Base-by-base conservation (phyloP, 2,329 filamentous ascomycete species). In the Myriangium duriaei region DNA sequence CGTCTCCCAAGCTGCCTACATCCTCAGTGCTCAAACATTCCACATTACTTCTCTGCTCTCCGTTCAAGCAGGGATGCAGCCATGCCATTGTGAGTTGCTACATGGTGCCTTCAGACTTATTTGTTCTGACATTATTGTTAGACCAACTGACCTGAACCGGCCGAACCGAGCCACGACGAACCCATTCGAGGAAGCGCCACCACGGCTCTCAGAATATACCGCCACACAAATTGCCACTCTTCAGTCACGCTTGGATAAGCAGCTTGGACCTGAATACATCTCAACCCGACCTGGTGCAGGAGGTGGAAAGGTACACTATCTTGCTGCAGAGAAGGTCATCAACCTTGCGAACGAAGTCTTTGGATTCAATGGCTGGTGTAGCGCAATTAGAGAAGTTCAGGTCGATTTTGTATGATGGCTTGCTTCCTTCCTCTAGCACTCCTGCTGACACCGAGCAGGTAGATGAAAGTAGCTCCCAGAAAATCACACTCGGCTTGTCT, bases 281-380 rank as follows among this genome's bases (percentile, higher is more conserved):
- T 96, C 88, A 2, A 75, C 84, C 30, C 73, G 91, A 52, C 69
- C 81, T 11, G 91, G 91, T 2, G 80, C 86, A 10, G 81, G 79
- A 7, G 87, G 87, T 34, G 74, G 79, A 46, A 88, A 82, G 55
- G 82, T 98, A 12, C 85, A 93, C 57, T 98, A 98, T 60, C 70
- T 98, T 36, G 77, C 86, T n/a, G 87, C 86, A 1, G 88, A 96
- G 55, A 98, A 98, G 64, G 87, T 82, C 54, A 98, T 98, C 57
- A 81, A 83, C 41, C 78, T 95, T 37, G 87, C 87, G 38, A 95
- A 95, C 52, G 84, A 95, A 57, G 79, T 95, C 1, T 94, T 95
- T 62, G 87, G 87, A 7, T 95, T 95, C 67, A 94, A 95, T 61
- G 87, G 87, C 51, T 98, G 91, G 91, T 94, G 84, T 7, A 93